Evolutionary conservation across 345 rosid species (phyloP), one percentile per base, ranked within the genome.

Genomic region (Combretum micranthum): DNA sequence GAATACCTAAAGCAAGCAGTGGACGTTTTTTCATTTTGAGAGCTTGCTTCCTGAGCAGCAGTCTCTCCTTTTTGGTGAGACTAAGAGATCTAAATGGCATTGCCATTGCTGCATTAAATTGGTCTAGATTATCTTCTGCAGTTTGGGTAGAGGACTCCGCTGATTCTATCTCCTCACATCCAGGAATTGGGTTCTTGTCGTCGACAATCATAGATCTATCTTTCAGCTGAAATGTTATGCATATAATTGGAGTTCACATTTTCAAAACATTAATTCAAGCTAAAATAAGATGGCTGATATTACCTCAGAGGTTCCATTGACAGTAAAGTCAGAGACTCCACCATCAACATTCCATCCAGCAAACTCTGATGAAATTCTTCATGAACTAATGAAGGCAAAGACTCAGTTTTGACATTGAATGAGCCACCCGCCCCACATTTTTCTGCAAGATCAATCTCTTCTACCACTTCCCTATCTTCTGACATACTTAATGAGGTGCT

Each of bases 61-160:
- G 96, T 76, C 95, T 83, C 62, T 86, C 95, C 69, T 72, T 92
- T 59, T 92, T 88, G 26, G 95, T 83, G 50, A 92, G 90, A 60
- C 59, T 64, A 60, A 58, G 10, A 12, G 50, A 50, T 63, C 70
- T 66, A 53, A 73, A 59, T 15, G 64, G 66, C 63, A 61, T 66
- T 63, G 69, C 63, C 46, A 65, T 65, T 15, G 59, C 21, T 23
- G 22, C 17, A 37, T 12, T 15, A 12, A 20, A 19, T 20, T 46
- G 26, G 14, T 50, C 56, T 53, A 43, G 47, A 16, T 45, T 64
- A 67, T 64, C 64, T 10, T n/a, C 64, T n/a, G 42, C 56, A 62
- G 22, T 61, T 59, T 64, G 25, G 16, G 59, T 65, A 42, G 80
- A 68, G 19, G 61, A 14, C n/a, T 42, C 12, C 9, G 43, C 53